phyloP scores from a whole-genome alignment of 768 basidiomycete genomes.

The Rubroboletus pulcherrimus region DNA sequence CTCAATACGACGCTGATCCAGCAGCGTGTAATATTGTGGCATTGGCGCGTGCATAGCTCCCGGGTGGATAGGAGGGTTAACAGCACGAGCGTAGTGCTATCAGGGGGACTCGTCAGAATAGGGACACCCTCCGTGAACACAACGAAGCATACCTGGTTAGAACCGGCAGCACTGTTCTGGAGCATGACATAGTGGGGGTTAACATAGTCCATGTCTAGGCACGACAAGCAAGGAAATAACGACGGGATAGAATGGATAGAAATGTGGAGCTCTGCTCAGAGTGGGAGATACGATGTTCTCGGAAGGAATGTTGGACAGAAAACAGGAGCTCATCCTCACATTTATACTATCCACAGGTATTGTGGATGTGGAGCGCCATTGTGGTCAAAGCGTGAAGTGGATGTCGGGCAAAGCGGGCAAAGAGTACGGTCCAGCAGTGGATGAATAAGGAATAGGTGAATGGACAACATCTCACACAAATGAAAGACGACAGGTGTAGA shows the following conservation, averaged over 20 bases:
- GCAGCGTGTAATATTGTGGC: conserved; percentile 15
- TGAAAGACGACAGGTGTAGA: conserved; percentile 8
- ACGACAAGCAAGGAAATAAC: background rate
- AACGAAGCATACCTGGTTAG: conserved; percentile 2
- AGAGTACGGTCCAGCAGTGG: background rate
- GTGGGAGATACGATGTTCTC: background rate
- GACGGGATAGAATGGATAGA: background rate
- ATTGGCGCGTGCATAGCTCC: conserved; percentile 7
- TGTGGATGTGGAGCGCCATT: conserved; percentile 2
- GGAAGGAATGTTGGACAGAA: background rate
- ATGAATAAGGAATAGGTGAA: no score
- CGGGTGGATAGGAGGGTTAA: conserved; percentile 22
- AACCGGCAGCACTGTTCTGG: background rate
- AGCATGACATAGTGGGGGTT: background rate
- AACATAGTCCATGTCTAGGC: background rate
- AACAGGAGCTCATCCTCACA: background rate
- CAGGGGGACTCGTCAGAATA: background rate
- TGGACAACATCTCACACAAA: background rate
- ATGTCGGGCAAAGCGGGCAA: conserved; percentile 1
- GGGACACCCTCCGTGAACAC: background rate
- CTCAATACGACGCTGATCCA: conserved; percentile 16
- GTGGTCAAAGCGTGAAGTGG: conserved; percentile 13
- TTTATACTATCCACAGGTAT: conserved; percentile 7
- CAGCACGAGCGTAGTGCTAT: conserved; percentile 12
- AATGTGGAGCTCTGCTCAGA: conserved; percentile 1